phyloP scores from a whole-genome alignment of 179 eudicot species.

The Sideroxylon spinosum region DNA sequence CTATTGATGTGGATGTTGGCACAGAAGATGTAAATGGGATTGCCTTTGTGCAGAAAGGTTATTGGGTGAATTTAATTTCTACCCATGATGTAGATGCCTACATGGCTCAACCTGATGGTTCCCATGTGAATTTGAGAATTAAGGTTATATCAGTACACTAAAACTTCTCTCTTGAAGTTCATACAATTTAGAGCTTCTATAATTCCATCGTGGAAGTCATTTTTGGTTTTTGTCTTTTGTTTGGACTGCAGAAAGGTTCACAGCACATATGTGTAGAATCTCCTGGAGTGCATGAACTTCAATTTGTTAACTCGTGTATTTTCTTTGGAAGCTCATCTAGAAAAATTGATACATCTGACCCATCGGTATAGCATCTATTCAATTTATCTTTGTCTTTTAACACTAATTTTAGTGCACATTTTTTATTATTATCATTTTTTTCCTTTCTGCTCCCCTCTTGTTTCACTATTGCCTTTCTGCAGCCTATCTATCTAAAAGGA shows the following conservation, averaged over 20 bases:
- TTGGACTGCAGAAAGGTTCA: slow-evolving; percentile 72
- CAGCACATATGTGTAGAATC: slow-evolving; percentile 74
- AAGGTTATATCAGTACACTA: slow-evolving; percentile 38
- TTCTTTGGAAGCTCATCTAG: slow-evolving; percentile 68
- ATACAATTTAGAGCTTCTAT: not conserved
- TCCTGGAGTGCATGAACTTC: slow-evolving; percentile 82
- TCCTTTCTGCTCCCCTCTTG: slow-evolving; percentile 21
- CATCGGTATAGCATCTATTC: slow-evolving; percentile 35
- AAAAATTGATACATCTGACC: slow-evolving; percentile 63
- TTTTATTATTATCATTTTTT: slow-evolving; percentile 7
- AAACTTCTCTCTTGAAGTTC: not conserved
- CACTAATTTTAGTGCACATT: not conserved
- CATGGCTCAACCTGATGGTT: slow-evolving; percentile 64
- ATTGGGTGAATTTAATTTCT: slow-evolving; percentile 73
- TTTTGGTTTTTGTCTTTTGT: slow-evolving; percentile 11
- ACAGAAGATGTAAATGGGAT: slow-evolving; percentile 68
- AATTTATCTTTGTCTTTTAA: not conserved
- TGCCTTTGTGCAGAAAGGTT: slow-evolving; percentile 73
- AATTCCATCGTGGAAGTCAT: not conserved
- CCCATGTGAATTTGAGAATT: slow-evolving; percentile 55
- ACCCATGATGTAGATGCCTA: slow-evolving; percentile 79
- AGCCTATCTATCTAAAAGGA: slow-evolving; percentile 82
- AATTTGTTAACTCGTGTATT: slow-evolving; percentile 84
- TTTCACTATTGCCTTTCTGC: slow-evolving; percentile 21
- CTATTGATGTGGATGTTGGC: slow-evolving; percentile 62